Conservation (phyloP, 495 filamentous ascomycete species). For the Hypoxylon intermedium region DNA sequence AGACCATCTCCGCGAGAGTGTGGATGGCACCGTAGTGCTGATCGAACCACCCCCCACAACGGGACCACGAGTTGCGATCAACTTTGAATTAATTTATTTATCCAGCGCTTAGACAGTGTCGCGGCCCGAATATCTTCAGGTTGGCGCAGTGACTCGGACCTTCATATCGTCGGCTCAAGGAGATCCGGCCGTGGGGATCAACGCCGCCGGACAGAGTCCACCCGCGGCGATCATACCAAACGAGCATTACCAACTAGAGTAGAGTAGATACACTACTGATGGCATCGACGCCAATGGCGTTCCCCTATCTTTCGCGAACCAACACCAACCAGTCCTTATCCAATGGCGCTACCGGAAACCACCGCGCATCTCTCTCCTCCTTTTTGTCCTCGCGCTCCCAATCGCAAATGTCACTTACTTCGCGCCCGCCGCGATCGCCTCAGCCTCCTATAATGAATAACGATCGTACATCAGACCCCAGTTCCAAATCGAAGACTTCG, state of each 20-base stretch:
- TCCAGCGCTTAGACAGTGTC: background rate
- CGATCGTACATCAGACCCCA: constrained; percentile 59
- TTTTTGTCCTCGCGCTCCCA: constrained; percentile 63
- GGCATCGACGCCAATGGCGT: constrained; percentile 34
- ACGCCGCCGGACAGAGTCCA: constrained; percentile 20
- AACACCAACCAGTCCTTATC: constrained; percentile 41
- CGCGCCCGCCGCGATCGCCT: constrained; percentile 60
- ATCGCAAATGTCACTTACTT: constrained; percentile 59
- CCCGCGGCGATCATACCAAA: constrained; percentile 36
- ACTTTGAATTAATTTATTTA: constrained; percentile 5
- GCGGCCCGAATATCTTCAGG: too few species aligned
- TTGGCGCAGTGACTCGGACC: too few species aligned
- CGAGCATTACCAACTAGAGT: constrained; percentile 12
- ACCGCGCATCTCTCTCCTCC: constrained; percentile 61
- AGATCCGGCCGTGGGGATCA: constrained; percentile 22
- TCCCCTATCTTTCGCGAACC: constrained; percentile 39
- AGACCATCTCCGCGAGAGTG: constrained; percentile 10
- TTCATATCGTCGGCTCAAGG: background rate
- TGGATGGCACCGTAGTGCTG: constrained; percentile 29
- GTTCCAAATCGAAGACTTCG: constrained; percentile 64
- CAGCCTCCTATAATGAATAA: constrained; percentile 56
- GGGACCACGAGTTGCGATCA: constrained; percentile 12
- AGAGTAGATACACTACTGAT: too few species aligned
- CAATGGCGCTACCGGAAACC: constrained; percentile 33
- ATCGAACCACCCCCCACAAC: constrained; percentile 26